Base-by-base conservation (phyloP, 139 green algal genomes). In the Tetraselmis striata region DNA sequence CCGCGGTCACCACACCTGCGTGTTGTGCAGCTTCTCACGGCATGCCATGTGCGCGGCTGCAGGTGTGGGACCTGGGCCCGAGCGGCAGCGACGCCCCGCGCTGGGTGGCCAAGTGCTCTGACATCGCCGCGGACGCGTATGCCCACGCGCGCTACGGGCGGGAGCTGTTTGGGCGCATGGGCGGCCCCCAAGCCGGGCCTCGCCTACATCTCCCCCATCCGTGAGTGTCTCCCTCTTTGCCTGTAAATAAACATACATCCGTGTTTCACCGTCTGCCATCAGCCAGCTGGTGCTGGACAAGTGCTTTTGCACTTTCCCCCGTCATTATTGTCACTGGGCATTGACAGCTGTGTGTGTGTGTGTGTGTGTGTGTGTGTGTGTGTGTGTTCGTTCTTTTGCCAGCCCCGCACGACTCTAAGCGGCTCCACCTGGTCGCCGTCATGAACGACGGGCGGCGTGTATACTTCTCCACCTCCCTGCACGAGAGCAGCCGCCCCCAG, bases 61-160 rank as follows among this genome's bases (percentile, higher is more conserved):
- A 96, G 93, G 90, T 96, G 78, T 98, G 94, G 87, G 96, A 98
- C 86, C 84, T 99, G 31, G 95, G 96, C 1, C 2, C 81, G 0
- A 82, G 83, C 24, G 93, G 93, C 74, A 85, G 75, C 5, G 87
- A 92, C 1, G 78, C 89, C 1, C 85, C 88, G 1, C 76, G 79
- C 29, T 90, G 86, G 32, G 93, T 95, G 25, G 92, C 92, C 0
- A 94, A 98, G 83, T 75, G 92, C 58, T 59, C 84, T 0, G 90
- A 95, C 79, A 90, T 96, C 32, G 86, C 92, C 32, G 59, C 45
- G 27, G 86, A 85, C 28, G 85, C 84, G 1, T 77, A 80, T 59
- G 84, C 86, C 25, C 23, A 79, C 1, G 75, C 0, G 76, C 76
- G 30, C 77, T 32, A 82, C 31, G 88, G 90, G 1, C 78, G 90